Percentiles rank a stretch among this genome's conserved stretches.
phyloP scores from a whole-genome alignment of 2,329 filamentous ascomycete genomes.

The Fusarium sp. region DNA sequence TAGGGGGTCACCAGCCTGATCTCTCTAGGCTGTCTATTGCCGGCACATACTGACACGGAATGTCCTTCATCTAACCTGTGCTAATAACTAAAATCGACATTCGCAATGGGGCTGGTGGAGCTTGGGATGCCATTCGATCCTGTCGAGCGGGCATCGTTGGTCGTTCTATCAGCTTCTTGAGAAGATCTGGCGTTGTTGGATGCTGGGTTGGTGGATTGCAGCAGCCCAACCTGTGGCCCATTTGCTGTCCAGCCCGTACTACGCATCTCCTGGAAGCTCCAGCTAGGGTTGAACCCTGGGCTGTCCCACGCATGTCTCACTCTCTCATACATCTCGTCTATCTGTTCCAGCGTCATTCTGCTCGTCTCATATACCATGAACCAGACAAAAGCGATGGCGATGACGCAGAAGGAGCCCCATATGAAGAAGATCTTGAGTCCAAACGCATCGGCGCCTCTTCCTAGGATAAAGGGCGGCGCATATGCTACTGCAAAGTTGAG shows the following conservation, averaged over 20 bases:
- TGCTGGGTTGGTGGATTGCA: constrained; percentile 38
- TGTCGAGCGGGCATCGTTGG: not conserved
- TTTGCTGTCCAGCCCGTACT: constrained; percentile 67
- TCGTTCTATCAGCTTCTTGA: not conserved
- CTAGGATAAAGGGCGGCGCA: constrained; percentile 80
- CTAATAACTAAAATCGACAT: constrained; percentile 71
- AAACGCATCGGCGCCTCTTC: constrained; percentile 73
- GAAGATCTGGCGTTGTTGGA: constrained; percentile 33
- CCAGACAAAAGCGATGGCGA: constrained; percentile 77
- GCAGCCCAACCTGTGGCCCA: constrained; percentile 46
- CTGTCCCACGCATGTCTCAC: constrained; percentile 76
- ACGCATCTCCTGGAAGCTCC: constrained; percentile 74
- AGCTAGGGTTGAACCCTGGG: constrained; percentile 71
- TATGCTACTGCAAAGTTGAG: constrained; percentile 85
- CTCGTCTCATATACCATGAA: constrained; percentile 80
- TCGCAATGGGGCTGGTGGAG: constrained; percentile 65
- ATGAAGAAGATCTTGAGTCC: constrained; percentile 80
- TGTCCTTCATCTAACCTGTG: not conserved
- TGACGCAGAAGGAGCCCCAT: constrained; percentile 79
- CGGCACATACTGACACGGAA: not conserved
- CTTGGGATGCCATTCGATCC: constrained; percentile 53
- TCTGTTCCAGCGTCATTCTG: constrained; percentile 79
- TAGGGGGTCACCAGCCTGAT: too few relatives aligned
- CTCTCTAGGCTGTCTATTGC: not conserved
- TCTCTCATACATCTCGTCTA: constrained; percentile 80